Percentiles rank a stretch among this genome's conserved stretches.
Evolutionary conservation across 257 asterid genomes (phyloP).

Genomic region (Henckelia pumila): DNA sequence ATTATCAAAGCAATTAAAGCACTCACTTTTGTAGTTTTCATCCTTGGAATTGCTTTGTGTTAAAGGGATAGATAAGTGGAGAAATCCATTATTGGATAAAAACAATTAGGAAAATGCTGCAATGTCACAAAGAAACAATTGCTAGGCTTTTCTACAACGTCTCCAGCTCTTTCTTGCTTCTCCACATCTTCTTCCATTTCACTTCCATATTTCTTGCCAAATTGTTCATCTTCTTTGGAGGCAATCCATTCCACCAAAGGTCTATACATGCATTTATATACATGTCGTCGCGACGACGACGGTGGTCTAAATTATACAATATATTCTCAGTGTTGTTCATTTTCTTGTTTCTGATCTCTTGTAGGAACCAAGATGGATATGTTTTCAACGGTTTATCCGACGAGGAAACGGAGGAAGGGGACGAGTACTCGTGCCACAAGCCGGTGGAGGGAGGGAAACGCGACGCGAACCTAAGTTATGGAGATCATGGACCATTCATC

Average conservation of each 20-base stretch:
- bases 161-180: constrained; percentile 63
- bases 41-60: constrained; percentile 48
- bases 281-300: background rate
- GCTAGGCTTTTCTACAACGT: constrained; percentile 66
- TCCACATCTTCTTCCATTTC: constrained; percentile 69
- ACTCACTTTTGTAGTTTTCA: constrained; percentile 31
- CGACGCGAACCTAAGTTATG: constrained; percentile 20
- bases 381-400: constrained; percentile 51
- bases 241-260: constrained; percentile 72
- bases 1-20: constrained; percentile 54
- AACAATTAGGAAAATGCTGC: constrained; percentile 63
- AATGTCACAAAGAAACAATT: constrained; percentile 54
- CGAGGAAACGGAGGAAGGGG: constrained; percentile 43
- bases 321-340: background rate
- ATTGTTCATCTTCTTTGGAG: constrained; percentile 69
- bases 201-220: constrained; percentile 68
- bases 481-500: constrained; percentile 1
- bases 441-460: constrained; percentile 24
- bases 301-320: background rate
- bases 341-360: background rate
- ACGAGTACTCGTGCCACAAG: constrained; percentile 22
- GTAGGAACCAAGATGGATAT: constrained; percentile 56
- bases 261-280: constrained; percentile 10
- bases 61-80: constrained; percentile 33
- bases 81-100: constrained; percentile 26